Conservation (phyloP, 352 stramenopile species). For the Thalassiosira hispida region DNA sequence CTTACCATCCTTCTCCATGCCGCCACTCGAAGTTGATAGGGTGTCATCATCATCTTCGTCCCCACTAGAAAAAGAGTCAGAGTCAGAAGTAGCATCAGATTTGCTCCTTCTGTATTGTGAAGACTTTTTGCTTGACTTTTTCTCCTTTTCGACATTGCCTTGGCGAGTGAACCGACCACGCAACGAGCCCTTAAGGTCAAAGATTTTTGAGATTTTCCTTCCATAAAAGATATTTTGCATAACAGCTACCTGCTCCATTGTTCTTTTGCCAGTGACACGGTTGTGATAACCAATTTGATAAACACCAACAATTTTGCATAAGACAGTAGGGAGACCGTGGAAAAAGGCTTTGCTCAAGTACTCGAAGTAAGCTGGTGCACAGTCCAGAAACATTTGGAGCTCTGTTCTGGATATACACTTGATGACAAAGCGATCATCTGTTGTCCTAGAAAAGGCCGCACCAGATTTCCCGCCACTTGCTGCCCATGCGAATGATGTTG, state of each 20-base stretch:
- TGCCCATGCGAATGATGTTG: conserved; percentile 86
- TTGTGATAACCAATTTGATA: conserved; percentile 96
- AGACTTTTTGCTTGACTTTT: conserved; percentile 42
- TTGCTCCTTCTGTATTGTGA: conserved; percentile 38
- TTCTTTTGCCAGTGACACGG: conserved; percentile 89
- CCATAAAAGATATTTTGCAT: conserved; percentile 94
- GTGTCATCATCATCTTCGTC: conserved; percentile 42
- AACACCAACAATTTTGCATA: conserved; percentile 97
- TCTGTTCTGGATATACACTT: conserved; percentile 98
- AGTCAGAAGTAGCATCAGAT: conserved; percentile 48
- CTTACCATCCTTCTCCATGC: conserved; percentile 50
- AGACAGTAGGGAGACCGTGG: conserved; percentile 91
- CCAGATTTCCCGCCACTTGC: conserved; percentile 96
- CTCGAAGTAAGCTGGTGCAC: conserved; percentile 94
- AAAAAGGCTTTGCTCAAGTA: conserved; percentile 97
- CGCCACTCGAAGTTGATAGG: conserved; percentile 32
- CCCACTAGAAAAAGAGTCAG: conserved; percentile 44
- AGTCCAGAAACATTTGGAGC: conserved; percentile 94
- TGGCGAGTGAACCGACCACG: conserved; percentile 90
- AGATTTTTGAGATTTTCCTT: conserved; percentile 92
- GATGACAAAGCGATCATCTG: conserved; percentile 96
- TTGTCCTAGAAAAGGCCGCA: conserved; percentile 90
- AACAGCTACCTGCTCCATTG: conserved; percentile 90
- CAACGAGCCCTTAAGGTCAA: conserved; percentile 98
- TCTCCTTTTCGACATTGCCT: conserved; percentile 51